Evolutionary conservation across 1,284 basidiomycete genomes (phyloP).

Genomic region (Ganoderma meredithae): DNA sequence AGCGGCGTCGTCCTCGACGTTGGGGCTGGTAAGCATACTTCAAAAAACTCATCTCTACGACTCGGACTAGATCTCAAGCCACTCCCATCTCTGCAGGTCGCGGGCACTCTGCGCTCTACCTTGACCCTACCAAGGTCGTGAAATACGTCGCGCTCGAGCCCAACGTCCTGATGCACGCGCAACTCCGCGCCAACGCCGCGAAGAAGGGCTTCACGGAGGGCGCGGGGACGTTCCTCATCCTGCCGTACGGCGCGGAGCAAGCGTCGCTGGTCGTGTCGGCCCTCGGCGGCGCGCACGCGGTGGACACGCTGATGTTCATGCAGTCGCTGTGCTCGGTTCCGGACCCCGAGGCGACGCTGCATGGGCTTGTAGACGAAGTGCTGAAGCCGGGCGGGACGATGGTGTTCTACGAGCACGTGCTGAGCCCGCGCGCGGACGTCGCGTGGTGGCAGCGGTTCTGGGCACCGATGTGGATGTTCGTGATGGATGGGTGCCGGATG

Average conservation of each 20-base stretch:
- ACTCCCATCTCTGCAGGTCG: conserved; percentile 51
- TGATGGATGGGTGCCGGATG: conserved; percentile 25
- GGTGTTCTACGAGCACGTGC: conserved; percentile 72
- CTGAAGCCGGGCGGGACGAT: conserved; percentile 67
- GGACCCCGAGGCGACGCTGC: conserved; percentile 52
- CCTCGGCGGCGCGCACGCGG: conserved; percentile 45
- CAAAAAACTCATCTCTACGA: not conserved
- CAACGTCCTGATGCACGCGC: conserved; percentile 65
- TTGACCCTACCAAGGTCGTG: conserved; percentile 60
- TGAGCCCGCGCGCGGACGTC: conserved; percentile 55
- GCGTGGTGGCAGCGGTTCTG: conserved; percentile 74
- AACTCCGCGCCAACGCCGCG: conserved; percentile 57
- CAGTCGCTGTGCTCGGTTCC: conserved; percentile 70
- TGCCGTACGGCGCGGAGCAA: conserved; percentile 67
- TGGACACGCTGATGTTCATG: conserved; percentile 65
- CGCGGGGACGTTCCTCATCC: conserved; percentile 49
- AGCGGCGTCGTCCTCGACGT: conserved; percentile 71
- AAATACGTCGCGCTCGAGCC: conserved; percentile 77
- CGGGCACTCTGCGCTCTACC: conserved; percentile 67
- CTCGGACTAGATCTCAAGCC: not conserved
- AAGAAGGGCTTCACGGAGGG: conserved; percentile 61
- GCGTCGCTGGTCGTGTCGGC: conserved; percentile 41
- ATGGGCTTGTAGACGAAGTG: conserved; percentile 51
- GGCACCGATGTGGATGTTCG: conserved; percentile 67
- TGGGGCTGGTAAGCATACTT: conserved; percentile 61